Evolutionary conservation across 2,329 filamentous ascomycete genomes (phyloP), one percentile per base, ranked within the genome.

Genomic region (Macrophomina pseudophaseolina): DNA sequence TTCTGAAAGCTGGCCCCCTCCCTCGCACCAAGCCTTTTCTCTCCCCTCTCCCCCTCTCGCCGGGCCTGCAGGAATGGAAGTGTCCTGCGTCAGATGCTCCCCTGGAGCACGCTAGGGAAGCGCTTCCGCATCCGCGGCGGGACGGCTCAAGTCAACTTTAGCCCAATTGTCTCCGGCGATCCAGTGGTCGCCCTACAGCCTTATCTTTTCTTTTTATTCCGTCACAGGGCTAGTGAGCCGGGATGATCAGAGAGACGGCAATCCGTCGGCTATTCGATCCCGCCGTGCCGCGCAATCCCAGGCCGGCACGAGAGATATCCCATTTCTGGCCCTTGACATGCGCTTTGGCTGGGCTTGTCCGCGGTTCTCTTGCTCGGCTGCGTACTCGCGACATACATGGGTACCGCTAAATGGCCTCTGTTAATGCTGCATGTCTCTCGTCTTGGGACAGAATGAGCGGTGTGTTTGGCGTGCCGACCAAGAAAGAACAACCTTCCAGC

Each of bases 121-220:
- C 58, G 58, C 44, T 49, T 5, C 58, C 58, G 58, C 42, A 35
- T 62, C 44, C 58, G 58, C 58, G 58, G 12, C 58, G 30, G 30
- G 44, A 49, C 32, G 2, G 42, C 23, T 35, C n/a, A 52, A 52
- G 11, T 18, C 28, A 54, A 54, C 32, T 33, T 54, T 18, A 52
- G 30, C 51, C 16, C 32, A 35, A 7, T 54, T 23, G n/a, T 32
- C 5, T 23, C 23, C 23, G 23, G 16, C 32, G 35, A 32, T 18
- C 51, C 35, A 38, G 35, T 54, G 51, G 32, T 54, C 30, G 51
- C 51, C 32, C 49, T 18, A 54, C 16, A 44, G 42, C 42, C 42
- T 44, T 44, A 44, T 12, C 35, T 38, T 23, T 38, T 38, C 35
- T 38, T 38, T 12, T 38, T 7, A 3, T 12, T 38, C 35, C 7